Conservation (phyloP, 73 alveolate genomes). For the Symbiodinium natans region DNA sequence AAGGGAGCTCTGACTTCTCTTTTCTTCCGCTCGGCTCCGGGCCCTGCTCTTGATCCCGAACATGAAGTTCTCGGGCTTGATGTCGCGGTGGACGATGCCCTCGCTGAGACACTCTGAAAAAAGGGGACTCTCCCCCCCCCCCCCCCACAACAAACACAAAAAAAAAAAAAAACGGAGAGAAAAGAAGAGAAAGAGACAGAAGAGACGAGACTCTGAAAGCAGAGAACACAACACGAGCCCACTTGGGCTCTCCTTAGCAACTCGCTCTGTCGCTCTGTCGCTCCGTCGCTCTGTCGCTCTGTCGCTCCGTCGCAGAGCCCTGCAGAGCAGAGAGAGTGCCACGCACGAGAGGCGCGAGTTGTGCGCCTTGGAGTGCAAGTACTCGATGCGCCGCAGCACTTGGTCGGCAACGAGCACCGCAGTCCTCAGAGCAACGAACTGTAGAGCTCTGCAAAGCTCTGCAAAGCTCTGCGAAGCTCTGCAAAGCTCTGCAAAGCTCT, state of each 20-base stretch:
- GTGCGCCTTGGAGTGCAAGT: conserved; percentile 95
- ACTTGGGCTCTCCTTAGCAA: too few relatives aligned
- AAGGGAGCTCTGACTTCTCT: too few relatives aligned
- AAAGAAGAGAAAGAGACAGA: neutral
- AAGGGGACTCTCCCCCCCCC: too few relatives aligned
- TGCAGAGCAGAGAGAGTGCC: too few relatives aligned
- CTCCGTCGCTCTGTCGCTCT: too few relatives aligned
- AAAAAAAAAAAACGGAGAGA: neutral
- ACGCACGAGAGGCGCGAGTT: neutral
- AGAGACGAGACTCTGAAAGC: too few relatives aligned
- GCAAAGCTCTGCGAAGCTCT: neutral
- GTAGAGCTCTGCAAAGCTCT: too few relatives aligned
- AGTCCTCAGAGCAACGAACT: conserved; percentile 42
- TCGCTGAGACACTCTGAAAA: neutral
- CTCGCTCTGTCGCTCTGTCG: too few relatives aligned
- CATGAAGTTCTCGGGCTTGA: conserved; percentile 93
- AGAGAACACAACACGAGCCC: too few relatives aligned
- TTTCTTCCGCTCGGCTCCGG: neutral
- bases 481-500: too few relatives aligned
- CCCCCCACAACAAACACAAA: too few relatives aligned
- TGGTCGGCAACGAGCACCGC: conserved; percentile 97
- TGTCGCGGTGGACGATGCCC: conserved; percentile 90
- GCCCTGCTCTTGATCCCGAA: conserved; percentile 91
- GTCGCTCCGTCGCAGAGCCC: too few relatives aligned
- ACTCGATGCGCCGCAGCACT: conserved; percentile 96